Base-by-base conservation (phyloP, 768 basidiomycete genomes). In the Agaricus subrufescens region DNA sequence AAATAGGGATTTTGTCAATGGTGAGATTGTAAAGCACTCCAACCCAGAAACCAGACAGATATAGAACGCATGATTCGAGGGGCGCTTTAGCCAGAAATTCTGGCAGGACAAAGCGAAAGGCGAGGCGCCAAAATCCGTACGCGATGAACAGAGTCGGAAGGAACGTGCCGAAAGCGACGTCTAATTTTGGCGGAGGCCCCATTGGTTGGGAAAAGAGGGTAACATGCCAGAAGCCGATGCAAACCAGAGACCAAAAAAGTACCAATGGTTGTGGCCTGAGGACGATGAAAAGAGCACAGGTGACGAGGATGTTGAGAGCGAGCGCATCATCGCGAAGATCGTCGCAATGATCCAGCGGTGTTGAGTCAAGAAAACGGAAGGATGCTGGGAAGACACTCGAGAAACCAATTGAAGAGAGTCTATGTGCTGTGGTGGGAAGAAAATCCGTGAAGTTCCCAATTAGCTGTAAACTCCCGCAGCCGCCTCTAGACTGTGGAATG, bases 201-300 rank as follows among this genome's bases (percentile, higher is more conserved):
- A 72, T 80, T 5, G 87, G 87, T 63, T 93, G 86, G 8, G 88
- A 88, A 63, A 91, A 92, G 40, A 94, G 78, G 0, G 82, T 74
- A 52, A 91, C 75, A 61, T 94, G 91, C 91, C 92, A 94, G 66
- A 82, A 94, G 1, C 91, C 88, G 45, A 90, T 87, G 71, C 83
- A 89, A 5, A 89, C 82, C n/a, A 91, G 73, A 63, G 78, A 85
- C 87, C 88, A 90, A 68, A 78, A 91, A 2, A 83, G 68, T 31
- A 90, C 71, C 59, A 90, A 77, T 2, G 86, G 75, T 62, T 75
- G 82, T 1, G 89, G 89, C 14, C 89, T 84, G 46, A 94, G 74
- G 47, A 94, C 61, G 40, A 90, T 73, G 67, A 90, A 91, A 45
- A 94, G 72, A 29, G 83, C 61, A 64, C 78, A 82, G 0, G 85